A percentile compares a stretch with the other conserved stretches of the same genome.
These are phyloP conservation scores for Tephrocybe sp. DNA, from an alignment of 768 basidiomycete genomes.

Conservation along the genomic window DNA sequence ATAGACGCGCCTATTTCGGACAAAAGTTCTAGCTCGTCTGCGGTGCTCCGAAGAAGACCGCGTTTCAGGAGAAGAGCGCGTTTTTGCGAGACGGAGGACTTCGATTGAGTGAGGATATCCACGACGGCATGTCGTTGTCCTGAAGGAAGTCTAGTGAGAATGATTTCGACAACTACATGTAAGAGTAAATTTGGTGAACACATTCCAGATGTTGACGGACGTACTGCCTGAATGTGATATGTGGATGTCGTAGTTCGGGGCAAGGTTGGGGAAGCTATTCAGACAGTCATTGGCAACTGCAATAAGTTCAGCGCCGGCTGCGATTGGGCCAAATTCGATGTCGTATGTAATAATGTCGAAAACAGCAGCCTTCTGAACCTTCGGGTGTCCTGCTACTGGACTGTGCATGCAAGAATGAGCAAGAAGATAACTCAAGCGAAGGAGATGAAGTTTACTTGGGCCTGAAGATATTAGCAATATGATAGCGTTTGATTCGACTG, in stretches of 20 bases:
- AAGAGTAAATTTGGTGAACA: too few relatives aligned
- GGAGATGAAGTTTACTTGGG: constrained; percentile 50
- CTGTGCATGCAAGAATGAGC: constrained; percentile 32
- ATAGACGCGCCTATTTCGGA: constrained; percentile 53
- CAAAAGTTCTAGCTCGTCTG: constrained; percentile 75
- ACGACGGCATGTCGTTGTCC: constrained; percentile 55
- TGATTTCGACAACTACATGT: constrained; percentile 61
- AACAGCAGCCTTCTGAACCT: constrained; percentile 69
- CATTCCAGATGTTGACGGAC: too few relatives aligned
- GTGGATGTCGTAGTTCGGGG: constrained; percentile 70
- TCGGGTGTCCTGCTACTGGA: constrained; percentile 70
- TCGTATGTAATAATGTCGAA: constrained; percentile 86
- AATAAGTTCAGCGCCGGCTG: constrained; percentile 75
- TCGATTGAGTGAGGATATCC: constrained; percentile 65
- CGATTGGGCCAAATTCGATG: constrained; percentile 57
- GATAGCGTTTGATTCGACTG: constrained; percentile 80
- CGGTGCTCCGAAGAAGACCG: constrained; percentile 61
- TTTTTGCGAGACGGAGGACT: constrained; percentile 68
- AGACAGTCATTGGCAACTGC: constrained; percentile 66
- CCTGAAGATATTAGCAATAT: constrained; percentile 71
- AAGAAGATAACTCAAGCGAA: too few relatives aligned
- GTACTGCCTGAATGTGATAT: constrained; percentile 77
- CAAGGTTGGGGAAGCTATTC: constrained; percentile 69
- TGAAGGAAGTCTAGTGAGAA: constrained; percentile 51
- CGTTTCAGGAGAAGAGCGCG: constrained; percentile 68